Percentiles rank a stretch among this genome's conserved stretches.
phyloP scores from a whole-genome alignment of 1,139 yeast genomes.

The Saccharomyces hybrid region DNA sequence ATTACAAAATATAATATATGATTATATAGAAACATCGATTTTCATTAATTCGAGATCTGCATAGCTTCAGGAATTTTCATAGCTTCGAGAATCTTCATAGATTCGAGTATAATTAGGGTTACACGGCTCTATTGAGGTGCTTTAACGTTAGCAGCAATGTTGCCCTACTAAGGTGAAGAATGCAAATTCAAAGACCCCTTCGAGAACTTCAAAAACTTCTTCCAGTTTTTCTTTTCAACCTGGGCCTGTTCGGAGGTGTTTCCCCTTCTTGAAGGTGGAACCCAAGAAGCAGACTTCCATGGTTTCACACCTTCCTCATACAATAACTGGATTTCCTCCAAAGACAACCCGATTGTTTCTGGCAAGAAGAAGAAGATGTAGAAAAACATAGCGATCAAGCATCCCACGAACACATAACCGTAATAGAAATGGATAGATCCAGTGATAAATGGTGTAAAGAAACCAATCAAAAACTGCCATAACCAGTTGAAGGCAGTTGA shows the following conservation, averaged over 20 bases:
- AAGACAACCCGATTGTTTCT: slow-evolving; percentile 60
- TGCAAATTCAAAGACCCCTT: background rate
- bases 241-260: background rate
- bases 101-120: background rate
- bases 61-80: background rate
- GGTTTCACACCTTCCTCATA: slow-evolving; percentile 37
- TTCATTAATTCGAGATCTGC: no score
- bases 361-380: slow-evolving; percentile 59
- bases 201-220: background rate
- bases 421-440: slow-evolving; percentile 36
- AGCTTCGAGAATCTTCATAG: background rate
- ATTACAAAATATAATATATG: no score
- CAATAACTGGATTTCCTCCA: slow-evolving; percentile 64
- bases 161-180: background rate
- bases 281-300: slow-evolving; percentile 37
- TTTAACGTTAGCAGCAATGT: background rate
- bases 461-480: slow-evolving; percentile 65
- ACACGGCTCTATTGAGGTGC: background rate
- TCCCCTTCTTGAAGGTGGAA: slow-evolving; percentile 29
- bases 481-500: slow-evolving; percentile 65
- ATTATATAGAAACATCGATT: no score
- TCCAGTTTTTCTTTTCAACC: background rate
- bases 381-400: slow-evolving; percentile 49
- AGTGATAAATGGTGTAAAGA: slow-evolving; percentile 66
- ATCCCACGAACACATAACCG: slow-evolving; percentile 68